Conservation (phyloP, 345 rosid genomes). For the Dipteronia dyeriana region DNA sequence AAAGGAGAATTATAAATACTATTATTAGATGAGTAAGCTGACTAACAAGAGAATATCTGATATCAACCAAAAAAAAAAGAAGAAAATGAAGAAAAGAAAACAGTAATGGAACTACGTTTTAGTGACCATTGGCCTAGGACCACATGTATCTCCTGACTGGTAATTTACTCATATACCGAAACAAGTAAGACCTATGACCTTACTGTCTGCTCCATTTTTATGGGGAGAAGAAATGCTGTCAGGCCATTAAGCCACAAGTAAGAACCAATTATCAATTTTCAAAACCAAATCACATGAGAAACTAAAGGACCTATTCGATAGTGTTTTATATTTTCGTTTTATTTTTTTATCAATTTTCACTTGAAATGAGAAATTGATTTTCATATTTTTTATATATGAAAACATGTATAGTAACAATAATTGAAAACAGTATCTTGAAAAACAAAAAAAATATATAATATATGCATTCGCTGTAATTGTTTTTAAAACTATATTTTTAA, state of each 20-base stretch:
- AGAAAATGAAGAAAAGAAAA: neutral
- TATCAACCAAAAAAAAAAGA: neutral
- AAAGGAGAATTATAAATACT: neutral
- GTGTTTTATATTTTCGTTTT: too few species aligned
- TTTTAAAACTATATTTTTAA: too few species aligned
- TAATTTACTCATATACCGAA: neutral
- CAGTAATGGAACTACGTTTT: neutral
- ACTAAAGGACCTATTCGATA: neutral
- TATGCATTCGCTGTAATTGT: too few species aligned
- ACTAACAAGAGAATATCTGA: neutral
- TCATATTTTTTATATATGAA: too few species aligned
- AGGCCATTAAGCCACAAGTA: neutral
- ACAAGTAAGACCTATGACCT: neutral
- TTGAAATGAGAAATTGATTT: too few species aligned
- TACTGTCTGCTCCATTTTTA: neutral
- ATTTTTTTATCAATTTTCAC: too few species aligned
- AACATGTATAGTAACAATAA: too few species aligned
- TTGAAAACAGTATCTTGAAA: too few species aligned
- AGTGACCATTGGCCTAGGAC: neutral
- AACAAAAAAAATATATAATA: too few species aligned
- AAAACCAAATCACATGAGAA: neutral
- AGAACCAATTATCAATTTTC: neutral
- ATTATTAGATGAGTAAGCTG: neutral
- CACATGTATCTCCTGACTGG: neutral
- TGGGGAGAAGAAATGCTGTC: neutral